A percentile compares a stretch with the other conserved stretches of the same genome.
These are phyloP conservation scores for Setaria italica DNA, from an alignment of 202 grass and related monocot genomes.

Conservation along the genomic window DNA sequence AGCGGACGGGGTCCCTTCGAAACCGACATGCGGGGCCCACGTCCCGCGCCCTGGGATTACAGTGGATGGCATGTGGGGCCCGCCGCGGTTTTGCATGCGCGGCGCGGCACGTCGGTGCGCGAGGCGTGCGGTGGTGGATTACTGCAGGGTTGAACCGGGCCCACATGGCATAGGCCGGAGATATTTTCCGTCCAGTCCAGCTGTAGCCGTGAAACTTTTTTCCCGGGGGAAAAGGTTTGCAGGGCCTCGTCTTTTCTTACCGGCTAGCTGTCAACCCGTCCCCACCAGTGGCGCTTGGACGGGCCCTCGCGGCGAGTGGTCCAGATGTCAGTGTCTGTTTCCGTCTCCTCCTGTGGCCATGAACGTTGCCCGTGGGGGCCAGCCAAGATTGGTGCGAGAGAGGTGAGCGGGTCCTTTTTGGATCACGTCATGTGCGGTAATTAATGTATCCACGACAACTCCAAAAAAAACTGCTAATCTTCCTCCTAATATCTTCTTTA, in stretches of 20 bases:
- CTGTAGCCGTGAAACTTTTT: neutral
- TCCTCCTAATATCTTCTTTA: no score
- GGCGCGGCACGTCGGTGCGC: conserved; percentile 5
- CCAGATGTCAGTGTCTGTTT: conserved; percentile 6
- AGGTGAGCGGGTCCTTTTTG: no score
- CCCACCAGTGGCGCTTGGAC: neutral
- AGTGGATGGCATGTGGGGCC: neutral
- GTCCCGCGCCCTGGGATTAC: fast-evolving
- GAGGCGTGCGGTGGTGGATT: neutral
- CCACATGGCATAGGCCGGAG: neutral
- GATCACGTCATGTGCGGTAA: conserved; percentile 1
- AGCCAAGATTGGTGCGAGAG: neutral
- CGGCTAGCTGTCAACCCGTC: neutral
- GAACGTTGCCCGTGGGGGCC: neutral
- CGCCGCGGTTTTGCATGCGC: neutral
- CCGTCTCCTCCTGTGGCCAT: neutral
- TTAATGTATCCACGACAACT: neutral
- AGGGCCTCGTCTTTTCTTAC: conserved; percentile 31
- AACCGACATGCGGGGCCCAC: neutral
- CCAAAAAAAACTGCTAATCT: no score
- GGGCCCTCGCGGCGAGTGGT: neutral
- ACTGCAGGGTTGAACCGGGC: neutral
- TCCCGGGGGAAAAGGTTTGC: neutral
- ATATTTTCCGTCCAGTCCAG: neutral
- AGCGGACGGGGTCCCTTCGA: neutral